These are phyloP conservation scores for Starmerella khaoyaiensis DNA, from an alignment of 805 yeast species.

Conservation along the genomic window DNA sequence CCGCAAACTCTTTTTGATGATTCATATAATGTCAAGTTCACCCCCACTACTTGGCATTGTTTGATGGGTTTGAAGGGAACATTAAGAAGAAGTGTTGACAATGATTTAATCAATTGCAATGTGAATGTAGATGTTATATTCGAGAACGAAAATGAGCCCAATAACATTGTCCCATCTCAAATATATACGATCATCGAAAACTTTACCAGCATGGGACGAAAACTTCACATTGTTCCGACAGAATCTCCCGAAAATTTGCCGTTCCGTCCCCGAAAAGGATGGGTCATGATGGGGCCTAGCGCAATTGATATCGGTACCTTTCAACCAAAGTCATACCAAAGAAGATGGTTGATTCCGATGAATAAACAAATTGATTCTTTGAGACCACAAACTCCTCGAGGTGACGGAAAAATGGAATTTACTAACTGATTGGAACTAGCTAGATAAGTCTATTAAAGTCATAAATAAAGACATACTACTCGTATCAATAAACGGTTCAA, in stretches of 20 bases:
- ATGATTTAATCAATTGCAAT: constrained; percentile 79
- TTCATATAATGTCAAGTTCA: constrained; percentile 39
- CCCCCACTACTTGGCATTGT: constrained; percentile 75
- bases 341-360: constrained; percentile 40
- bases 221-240: constrained; percentile 76
- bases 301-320: constrained; percentile 56
- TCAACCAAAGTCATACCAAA: constrained; percentile 33
- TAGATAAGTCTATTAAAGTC: too few relatives aligned
- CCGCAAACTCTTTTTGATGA: constrained; percentile 32
- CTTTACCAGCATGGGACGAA: constrained; percentile 66
- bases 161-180: constrained; percentile 50
- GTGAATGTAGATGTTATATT: constrained; percentile 78
- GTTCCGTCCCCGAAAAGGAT: constrained; percentile 63
- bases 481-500: too few relatives aligned
- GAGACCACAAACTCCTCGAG: constrained; percentile 70
- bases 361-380: constrained; percentile 62
- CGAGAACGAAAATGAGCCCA: constrained; percentile 33
- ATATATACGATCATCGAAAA: constrained; percentile 78
- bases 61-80: constrained; percentile 98
- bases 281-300: constrained; percentile 86
- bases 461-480: too few relatives aligned
- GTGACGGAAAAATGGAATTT: too few relatives aligned
- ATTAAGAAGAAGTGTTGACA: constrained; percentile 71
- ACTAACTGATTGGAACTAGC: too few relatives aligned
- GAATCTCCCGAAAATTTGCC: constrained; percentile 44